Percentiles rank a stretch among this genome's conserved stretches.
Evolutionary conservation across 2,329 filamentous ascomycete genomes (phyloP).

Genomic region (Aspergillus sp.): DNA sequence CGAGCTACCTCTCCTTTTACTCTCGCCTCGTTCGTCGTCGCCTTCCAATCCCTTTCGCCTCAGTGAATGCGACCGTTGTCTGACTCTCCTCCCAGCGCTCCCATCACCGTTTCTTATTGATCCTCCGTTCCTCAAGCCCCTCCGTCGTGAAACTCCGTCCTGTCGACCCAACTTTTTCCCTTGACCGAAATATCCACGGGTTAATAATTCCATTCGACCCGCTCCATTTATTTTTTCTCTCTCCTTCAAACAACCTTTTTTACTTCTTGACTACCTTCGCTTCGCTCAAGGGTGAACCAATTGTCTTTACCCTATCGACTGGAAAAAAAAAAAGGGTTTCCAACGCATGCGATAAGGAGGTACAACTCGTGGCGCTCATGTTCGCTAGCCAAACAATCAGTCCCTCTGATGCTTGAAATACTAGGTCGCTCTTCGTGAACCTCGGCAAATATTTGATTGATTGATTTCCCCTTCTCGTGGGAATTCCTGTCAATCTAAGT

Average conservation of each 20-base stretch:
- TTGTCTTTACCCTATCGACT: too few relatives aligned
- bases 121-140: slow-evolving; percentile 11
- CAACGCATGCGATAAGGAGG: slow-evolving; percentile 12
- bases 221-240: slow-evolving; percentile 4
- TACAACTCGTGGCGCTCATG: background rate
- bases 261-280: background rate
- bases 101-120: slow-evolving; percentile 2
- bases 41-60: too few relatives aligned
- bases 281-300: background rate
- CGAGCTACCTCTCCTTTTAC: too few relatives aligned
- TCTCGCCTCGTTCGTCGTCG: too few relatives aligned
- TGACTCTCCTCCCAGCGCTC: background rate
- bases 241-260: slow-evolving; percentile 1
- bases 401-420: too few relatives aligned
- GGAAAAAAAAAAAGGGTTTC: background rate
- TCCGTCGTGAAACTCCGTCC: slow-evolving; percentile 9
- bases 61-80: background rate
- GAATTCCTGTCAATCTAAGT: background rate
- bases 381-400: too few relatives aligned
- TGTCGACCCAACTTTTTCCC: background rate
- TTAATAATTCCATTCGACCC: slow-evolving; percentile 1
- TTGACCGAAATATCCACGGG: background rate
- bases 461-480: too few relatives aligned
- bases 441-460: too few relatives aligned
- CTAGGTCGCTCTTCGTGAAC: too few relatives aligned